Percentiles rank a stretch among this genome's conserved stretches.
These are phyloP conservation scores for Botryotinia calthae DNA, from an alignment of 2,329 filamentous ascomycete genomes.

Conservation along the genomic window DNA sequence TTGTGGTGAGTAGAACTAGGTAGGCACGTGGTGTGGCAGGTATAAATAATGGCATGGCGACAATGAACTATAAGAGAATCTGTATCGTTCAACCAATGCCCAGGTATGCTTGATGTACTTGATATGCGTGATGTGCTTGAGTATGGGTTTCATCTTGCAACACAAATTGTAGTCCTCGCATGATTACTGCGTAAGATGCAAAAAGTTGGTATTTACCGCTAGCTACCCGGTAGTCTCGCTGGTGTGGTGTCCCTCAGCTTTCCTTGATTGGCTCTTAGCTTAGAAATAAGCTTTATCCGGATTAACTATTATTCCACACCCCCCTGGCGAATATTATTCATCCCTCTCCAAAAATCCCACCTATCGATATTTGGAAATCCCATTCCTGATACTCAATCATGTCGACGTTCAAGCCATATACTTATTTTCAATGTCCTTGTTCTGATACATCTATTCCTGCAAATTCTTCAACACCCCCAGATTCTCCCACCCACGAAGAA, in stretches of 20 bases:
- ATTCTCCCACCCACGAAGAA: constrained; percentile 57
- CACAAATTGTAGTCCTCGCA: too few species aligned
- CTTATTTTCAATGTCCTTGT: constrained; percentile 66
- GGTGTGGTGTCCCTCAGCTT: background rate
- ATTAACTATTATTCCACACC: background rate
- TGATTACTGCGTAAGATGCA: background rate
- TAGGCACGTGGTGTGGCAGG: background rate
- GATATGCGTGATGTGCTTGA: too few species aligned
- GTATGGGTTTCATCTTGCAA: too few species aligned
- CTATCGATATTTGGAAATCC: background rate
- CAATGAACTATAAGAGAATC: background rate
- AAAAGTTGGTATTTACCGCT: background rate
- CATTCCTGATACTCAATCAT: constrained; percentile 38
- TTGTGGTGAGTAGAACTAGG: background rate
- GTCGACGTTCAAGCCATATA: constrained; percentile 57
- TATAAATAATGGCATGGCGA: background rate
- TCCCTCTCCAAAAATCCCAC: constrained; percentile 4
- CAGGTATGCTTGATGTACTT: too few species aligned
- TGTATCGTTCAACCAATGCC: background rate
- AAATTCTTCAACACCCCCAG: constrained; percentile 37
- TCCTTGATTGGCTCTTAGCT: background rate
- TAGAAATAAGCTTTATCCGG: background rate
- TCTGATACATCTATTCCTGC: constrained; percentile 46
- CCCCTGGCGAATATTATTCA: background rate
- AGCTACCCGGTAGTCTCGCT: background rate